phyloP scores from a whole-genome alignment of 257 asterid species.

The Plantago major region DNA sequence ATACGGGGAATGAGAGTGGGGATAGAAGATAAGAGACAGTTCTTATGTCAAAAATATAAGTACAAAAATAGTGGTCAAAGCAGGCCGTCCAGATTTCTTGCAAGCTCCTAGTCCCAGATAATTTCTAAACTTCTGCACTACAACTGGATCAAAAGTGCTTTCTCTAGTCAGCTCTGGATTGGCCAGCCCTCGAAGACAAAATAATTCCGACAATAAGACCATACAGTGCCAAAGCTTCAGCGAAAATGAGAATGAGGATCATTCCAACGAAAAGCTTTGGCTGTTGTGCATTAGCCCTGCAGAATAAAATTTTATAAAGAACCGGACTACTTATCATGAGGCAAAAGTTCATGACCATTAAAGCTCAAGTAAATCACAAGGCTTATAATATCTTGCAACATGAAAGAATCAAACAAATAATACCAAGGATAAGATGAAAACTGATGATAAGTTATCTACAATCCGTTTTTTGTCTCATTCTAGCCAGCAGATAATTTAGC shows the following conservation, averaged over 20 bases:
- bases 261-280: conserved; percentile 74
- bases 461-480: no score
- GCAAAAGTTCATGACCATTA: no score
- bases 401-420: background rate
- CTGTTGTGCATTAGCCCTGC: conserved; percentile 74
- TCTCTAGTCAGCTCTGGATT: conserved; percentile 60
- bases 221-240: conserved; percentile 70
- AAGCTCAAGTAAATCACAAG: background rate
- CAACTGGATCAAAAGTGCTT: background rate
- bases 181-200: conserved; percentile 73
- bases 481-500: background rate
- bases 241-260: conserved; percentile 74
- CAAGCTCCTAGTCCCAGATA: background rate
- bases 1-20: background rate
- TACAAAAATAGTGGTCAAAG: background rate
- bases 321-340: no score
- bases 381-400: background rate
- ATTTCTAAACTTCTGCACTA: background rate
- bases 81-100: background rate
- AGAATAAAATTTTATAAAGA: conserved; percentile 10
- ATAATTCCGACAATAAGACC: conserved; percentile 73
- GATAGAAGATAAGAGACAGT: background rate
- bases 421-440: background rate
- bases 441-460: background rate
- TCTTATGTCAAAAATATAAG: background rate